These are phyloP conservation scores for Serendipita indica DNA, from an alignment of 768 basidiomycete genomes.

Conservation along the genomic window DNA sequence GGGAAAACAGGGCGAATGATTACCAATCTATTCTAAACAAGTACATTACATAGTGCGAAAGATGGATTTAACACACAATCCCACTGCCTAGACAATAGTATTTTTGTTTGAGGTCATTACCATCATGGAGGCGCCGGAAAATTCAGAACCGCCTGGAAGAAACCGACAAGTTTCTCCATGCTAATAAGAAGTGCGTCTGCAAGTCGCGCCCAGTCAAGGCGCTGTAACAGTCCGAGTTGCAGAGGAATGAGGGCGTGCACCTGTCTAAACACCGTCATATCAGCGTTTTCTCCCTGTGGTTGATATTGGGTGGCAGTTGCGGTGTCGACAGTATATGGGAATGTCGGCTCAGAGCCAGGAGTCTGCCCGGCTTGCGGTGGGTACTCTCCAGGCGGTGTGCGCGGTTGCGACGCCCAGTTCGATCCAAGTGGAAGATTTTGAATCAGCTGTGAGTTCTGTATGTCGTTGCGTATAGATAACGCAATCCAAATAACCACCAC, in stretches of 20 bases:
- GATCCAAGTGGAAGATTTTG: neutral
- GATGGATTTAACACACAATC: too few species aligned
- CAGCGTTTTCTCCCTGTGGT: neutral
- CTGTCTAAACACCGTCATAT: neutral
- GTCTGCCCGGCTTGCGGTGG: neutral
- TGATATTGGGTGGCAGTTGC: neutral
- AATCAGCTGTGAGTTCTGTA: neutral
- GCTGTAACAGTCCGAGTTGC: neutral
- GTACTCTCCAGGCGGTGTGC: neutral
- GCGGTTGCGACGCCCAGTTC: neutral
- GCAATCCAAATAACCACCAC: neutral
- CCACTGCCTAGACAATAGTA: too few species aligned
- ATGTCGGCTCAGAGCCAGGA: neutral
- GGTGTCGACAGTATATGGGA: neutral
- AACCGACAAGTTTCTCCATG: slow-evolving; percentile 7
- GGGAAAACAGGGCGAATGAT: neutral
- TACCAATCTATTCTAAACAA: neutral
- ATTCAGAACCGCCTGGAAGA: slow-evolving; percentile 1
- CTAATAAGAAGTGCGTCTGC: neutral
- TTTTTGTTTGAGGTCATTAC: neutral
- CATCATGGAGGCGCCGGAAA: neutral
- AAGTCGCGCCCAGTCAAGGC: neutral
- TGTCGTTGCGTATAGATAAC: neutral
- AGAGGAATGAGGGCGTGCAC: neutral
- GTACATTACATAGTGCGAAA: too few species aligned